Evolutionary conservation across 495 filamentous ascomycete species (phyloP).

Genomic region (Pseudomonodictys pantanalensis): DNA sequence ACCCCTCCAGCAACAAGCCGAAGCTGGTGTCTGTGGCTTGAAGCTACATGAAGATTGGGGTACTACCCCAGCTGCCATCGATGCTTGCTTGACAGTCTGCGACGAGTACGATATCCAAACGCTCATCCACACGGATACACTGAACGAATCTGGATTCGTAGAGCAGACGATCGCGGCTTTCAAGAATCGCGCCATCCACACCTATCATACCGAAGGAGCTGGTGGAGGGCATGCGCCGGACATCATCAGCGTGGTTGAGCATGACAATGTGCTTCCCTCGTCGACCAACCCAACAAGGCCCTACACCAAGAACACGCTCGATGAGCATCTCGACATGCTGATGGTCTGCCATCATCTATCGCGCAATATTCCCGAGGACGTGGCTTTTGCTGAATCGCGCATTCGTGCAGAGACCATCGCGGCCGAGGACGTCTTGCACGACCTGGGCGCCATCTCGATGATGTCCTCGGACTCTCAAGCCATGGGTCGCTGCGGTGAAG

Average conservation of each 20-base stretch:
- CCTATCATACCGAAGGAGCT: constrained; percentile 97
- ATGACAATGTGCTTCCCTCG: constrained; percentile 86
- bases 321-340: constrained; percentile 97
- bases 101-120: constrained; percentile 91
- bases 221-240: constrained; percentile 96
- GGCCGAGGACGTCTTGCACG: constrained; percentile 94
- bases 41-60: constrained; percentile 99
- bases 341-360: constrained; percentile 98
- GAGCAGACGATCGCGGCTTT: constrained; percentile 87
- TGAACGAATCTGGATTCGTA: constrained; percentile 97
- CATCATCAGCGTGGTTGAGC: constrained; percentile 92
- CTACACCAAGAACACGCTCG: constrained; percentile 88
- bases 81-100: constrained; percentile 81
- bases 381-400: constrained; percentile 91
- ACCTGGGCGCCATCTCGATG: constrained; percentile 95
- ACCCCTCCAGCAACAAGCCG: constrained; percentile 76
- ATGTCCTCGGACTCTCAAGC: constrained; percentile 96
- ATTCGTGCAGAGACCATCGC: constrained; percentile 97
- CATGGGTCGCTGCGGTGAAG: constrained; percentile 96
- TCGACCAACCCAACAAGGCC: constrained; percentile 93
- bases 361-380: constrained; percentile 91
- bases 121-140: constrained; percentile 95
- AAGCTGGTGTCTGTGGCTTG: constrained; percentile 82
- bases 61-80: constrained; percentile 86
- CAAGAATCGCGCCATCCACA: constrained; percentile 90